Conservation (phyloP, 495 filamentous ascomycete genomes). For the Penicillium waksmanii region DNA sequence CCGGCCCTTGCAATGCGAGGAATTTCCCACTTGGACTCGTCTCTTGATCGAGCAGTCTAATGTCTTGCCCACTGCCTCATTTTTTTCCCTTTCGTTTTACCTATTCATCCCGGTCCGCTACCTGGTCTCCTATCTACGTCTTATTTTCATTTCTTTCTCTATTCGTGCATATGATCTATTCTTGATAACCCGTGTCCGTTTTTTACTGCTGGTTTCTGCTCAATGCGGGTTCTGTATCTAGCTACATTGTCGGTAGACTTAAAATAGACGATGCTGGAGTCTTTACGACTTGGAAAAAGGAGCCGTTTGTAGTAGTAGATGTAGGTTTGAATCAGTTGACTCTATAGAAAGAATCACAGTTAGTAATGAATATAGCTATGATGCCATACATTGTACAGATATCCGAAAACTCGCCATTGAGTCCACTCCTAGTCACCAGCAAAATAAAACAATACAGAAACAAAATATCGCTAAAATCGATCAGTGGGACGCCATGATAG, state of each 20-base stretch:
- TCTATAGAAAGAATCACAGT: too few species aligned
- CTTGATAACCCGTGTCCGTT: slow-evolving; percentile 8
- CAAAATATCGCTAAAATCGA: not conserved
- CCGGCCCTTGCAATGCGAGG: not conserved
- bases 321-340: too few species aligned
- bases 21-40: not conserved
- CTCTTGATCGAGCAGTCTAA: not conserved
- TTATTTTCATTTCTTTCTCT: slow-evolving; percentile 12
- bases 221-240: slow-evolving; percentile 26
- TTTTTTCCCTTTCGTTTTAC: slow-evolving; percentile 8
- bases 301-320: not conserved
- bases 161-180: slow-evolving; percentile 24
- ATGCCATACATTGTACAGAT: too few species aligned
- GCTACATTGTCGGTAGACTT: slow-evolving; percentile 23
- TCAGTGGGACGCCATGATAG: too few species aligned
- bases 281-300: not conserved
- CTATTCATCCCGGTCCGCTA: slow-evolving; percentile 1
- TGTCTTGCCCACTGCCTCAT: slow-evolving; percentile 12
- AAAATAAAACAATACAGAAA: too few species aligned
- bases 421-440: too few species aligned
- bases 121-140: not conserved
- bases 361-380: too few species aligned
- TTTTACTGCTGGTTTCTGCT: slow-evolving; percentile 11
- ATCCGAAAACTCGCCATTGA: too few species aligned
- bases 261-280: slow-evolving; percentile 29